Conservation (phyloP, 73 alveolate species). For the Blepharisma japonicum region DNA sequence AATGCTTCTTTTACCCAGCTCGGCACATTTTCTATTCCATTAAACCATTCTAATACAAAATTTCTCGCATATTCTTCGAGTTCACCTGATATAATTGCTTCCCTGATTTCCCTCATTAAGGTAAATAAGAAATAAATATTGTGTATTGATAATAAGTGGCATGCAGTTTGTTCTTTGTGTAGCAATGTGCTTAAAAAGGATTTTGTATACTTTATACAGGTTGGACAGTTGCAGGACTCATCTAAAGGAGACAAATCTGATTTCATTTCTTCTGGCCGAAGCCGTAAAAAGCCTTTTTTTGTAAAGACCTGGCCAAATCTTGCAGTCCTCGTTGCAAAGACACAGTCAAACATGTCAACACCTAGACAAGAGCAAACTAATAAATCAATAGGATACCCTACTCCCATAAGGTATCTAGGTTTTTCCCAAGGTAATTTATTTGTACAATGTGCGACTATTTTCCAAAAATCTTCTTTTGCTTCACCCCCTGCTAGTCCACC, state of each 20-base stretch:
- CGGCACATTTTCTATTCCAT: constrained; percentile 62
- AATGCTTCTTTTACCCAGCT: constrained; percentile 72
- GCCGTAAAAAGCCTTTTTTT: constrained; percentile 83
- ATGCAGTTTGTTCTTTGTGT: constrained; percentile 78
- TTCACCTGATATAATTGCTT: constrained; percentile 72
- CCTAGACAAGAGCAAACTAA: constrained; percentile 98
- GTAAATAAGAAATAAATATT: constrained; percentile 74
- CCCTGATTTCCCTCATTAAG: constrained; percentile 76
- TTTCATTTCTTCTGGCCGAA: constrained; percentile 62
- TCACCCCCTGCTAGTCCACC: constrained; percentile 99
- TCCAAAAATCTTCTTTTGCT: constrained; percentile 95
- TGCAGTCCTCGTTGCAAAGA: constrained; percentile 97
- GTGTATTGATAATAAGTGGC: constrained; percentile 88
- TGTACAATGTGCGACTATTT: constrained; percentile 88
- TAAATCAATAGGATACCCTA: constrained; percentile 99
- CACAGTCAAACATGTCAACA: constrained; percentile 99
- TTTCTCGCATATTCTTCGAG: constrained; percentile 77
- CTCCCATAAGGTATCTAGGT: constrained; percentile 99
- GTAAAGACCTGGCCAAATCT: constrained; percentile 98
- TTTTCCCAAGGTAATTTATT: constrained; percentile 86
- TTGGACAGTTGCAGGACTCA: constrained; percentile 86
- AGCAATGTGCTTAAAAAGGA: constrained; percentile 74
- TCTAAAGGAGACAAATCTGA: constrained; percentile 89
- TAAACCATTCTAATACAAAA: constrained; percentile 51
- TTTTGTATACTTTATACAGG: constrained; percentile 89